These are phyloP conservation scores for Psilocybe mexicana DNA, from an alignment of 1,284 basidiomycete genomes.

Conservation along the genomic window DNA sequence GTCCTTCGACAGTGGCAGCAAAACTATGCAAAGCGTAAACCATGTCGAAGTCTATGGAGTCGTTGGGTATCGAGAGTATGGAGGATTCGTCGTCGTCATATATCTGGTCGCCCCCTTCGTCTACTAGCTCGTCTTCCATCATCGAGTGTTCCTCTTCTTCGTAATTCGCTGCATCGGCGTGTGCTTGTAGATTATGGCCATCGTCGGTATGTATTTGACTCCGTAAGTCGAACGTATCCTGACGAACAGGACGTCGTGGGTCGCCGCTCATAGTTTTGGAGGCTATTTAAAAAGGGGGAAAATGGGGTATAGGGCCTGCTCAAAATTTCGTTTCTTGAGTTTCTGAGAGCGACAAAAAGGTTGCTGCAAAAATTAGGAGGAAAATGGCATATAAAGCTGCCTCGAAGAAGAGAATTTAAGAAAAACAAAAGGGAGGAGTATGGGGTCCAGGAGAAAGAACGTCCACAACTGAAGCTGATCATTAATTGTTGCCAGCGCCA, in stretches of 20 bases:
- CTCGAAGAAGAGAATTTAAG: no score
- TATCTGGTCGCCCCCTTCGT: slow-evolving; percentile 64
- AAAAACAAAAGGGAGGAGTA: no score
- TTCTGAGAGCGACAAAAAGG: slow-evolving; percentile 2
- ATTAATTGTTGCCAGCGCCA: no score
- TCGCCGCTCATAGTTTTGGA: slow-evolving; percentile 18
- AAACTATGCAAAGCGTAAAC: slow-evolving; percentile 92
- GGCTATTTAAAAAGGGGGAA: slow-evolving; percentile 4
- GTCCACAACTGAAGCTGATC: no score
- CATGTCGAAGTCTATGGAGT: slow-evolving; percentile 88
- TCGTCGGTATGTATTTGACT: slow-evolving; percentile 67
- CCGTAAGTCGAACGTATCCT: slow-evolving; percentile 73
- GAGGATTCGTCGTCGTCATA: slow-evolving; percentile 81
- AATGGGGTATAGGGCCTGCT: slow-evolving; percentile 7
- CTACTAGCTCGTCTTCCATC: slow-evolving; percentile 76
- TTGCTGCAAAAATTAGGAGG: no score
- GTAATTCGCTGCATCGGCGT: slow-evolving; percentile 52
- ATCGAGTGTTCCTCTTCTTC: slow-evolving; percentile 69
- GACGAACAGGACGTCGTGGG: slow-evolving; percentile 35
- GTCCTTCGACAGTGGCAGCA: slow-evolving; percentile 93
- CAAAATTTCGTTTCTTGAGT: not conserved
- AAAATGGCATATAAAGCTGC: no score
- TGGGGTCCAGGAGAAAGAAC: no score
- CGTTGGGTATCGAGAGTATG: slow-evolving; percentile 83
- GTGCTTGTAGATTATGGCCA: slow-evolving; percentile 53